phyloP scores from a whole-genome alignment of 1,284 basidiomycete genomes.

The Mycena citricolor region DNA sequence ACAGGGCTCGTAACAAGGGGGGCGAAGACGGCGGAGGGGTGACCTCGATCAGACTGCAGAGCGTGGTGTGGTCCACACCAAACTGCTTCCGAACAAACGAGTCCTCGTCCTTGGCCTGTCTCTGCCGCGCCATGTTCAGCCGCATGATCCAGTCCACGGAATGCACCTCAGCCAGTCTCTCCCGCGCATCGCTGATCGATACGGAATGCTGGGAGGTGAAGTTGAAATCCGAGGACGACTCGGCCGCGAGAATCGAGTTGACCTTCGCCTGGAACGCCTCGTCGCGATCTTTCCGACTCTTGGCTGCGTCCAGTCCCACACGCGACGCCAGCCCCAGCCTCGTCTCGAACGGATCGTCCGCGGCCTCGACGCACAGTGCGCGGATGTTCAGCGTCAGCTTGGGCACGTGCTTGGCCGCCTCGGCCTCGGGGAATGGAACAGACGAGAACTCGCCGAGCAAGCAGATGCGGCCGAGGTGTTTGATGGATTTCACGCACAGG shows the following conservation, averaged over 20 bases:
- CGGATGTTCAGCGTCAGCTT: constrained; percentile 62
- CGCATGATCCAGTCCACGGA: constrained; percentile 78
- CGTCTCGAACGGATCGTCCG: constrained; percentile 87
- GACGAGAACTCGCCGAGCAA: constrained; percentile 45
- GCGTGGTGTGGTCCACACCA: constrained; percentile 25
- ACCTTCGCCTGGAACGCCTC: constrained; percentile 83
- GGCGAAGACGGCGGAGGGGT: constrained; percentile 47
- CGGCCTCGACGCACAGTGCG: constrained; percentile 73
- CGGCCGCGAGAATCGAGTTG: constrained; percentile 50
- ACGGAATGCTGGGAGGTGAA: constrained; percentile 67
- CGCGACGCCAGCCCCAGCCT: constrained; percentile 79
- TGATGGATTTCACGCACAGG: constrained; percentile 65
- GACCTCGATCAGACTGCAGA: constrained; percentile 36
- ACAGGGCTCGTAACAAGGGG: constrained; percentile 67
- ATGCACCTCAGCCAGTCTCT: constrained; percentile 72
- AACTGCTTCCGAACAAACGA: constrained; percentile 33
- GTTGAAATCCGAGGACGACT: constrained; percentile 44
- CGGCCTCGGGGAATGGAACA: constrained; percentile 59
- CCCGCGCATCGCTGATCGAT: constrained; percentile 71
- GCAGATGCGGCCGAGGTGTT: constrained; percentile 59
- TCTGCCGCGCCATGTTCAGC: constrained; percentile 38
- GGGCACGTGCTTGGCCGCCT: constrained; percentile 74
- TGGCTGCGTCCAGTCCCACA: constrained; percentile 75
- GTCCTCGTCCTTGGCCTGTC: constrained; percentile 33
- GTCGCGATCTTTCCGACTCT: constrained; percentile 75